Percentiles rank a stretch among this genome's conserved stretches.
phyloP scores from a whole-genome alignment of 345 rosid genomes.

The Capsella bursapastoris region DNA sequence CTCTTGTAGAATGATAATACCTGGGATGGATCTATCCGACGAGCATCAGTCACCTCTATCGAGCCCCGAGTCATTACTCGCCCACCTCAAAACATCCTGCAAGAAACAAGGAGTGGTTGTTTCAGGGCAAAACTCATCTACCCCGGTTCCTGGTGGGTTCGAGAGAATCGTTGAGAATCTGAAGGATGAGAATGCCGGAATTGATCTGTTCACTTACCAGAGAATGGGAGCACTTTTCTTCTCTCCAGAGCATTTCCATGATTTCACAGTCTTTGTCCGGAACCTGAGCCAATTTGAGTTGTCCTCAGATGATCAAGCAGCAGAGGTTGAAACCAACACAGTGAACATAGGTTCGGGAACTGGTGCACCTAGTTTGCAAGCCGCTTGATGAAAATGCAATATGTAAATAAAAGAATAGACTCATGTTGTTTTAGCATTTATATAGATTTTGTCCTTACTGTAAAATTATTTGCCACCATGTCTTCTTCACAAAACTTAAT shows the following conservation, averaged over 20 bases:
- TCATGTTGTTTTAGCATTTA: constrained; percentile 7
- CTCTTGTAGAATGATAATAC: constrained; percentile 82
- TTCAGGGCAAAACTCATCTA: constrained; percentile 73
- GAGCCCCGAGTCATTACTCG: constrained; percentile 68
- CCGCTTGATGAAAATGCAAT: constrained; percentile 30
- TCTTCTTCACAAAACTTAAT: background rate
- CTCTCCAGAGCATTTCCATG: constrained; percentile 90
- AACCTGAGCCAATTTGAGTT: constrained; percentile 56
- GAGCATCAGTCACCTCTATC: constrained; percentile 59
- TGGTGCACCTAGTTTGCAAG: constrained; percentile 44
- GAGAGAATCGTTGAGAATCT: constrained; percentile 69
- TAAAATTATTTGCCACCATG: constrained; percentile 14
- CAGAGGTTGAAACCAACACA: constrained; percentile 16
- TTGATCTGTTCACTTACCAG: constrained; percentile 75
- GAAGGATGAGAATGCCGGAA: constrained; percentile 44
- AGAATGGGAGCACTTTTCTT: constrained; percentile 98
- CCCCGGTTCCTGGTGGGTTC: constrained; percentile 53
- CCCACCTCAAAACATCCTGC: constrained; percentile 66
- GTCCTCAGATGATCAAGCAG: constrained; percentile 68
- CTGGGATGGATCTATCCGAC: constrained; percentile 85
- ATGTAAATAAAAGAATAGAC: constrained; percentile 29
- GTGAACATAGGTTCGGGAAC: constrained; percentile 29
- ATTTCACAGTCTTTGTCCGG: constrained; percentile 72
- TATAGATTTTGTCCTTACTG: constrained; percentile 11
- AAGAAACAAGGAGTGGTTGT: constrained; percentile 63